Conservation (phyloP, 148 eudicot genomes). For the Chenopodium suecicum region DNA sequence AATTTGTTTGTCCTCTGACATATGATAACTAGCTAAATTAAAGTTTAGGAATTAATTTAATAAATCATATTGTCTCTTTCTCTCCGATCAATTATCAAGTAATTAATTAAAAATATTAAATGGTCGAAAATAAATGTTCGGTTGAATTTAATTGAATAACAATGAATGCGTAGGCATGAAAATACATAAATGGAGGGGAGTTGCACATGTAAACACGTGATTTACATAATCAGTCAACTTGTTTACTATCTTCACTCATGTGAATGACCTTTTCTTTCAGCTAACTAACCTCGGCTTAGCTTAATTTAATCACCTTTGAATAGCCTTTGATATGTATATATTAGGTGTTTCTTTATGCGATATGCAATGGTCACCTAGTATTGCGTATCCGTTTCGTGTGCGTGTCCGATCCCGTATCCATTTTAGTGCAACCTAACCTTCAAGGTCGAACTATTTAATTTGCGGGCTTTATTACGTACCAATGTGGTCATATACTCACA, state of each 20-base stretch:
- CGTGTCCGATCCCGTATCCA: too few relatives aligned
- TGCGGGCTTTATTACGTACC: neutral
- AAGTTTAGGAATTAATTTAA: neutral
- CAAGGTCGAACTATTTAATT: too few relatives aligned
- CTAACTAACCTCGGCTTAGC: neutral
- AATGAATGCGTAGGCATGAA: conserved; percentile 5
- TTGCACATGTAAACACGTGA: conserved; percentile 43
- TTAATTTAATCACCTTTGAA: too few relatives aligned
- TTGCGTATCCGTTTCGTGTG: too few relatives aligned
- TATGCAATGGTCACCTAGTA: too few relatives aligned
- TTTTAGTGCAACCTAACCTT: too few relatives aligned
- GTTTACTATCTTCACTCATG: conserved; percentile 17
- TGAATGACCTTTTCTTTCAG: conserved; percentile 7
- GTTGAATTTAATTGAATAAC: conserved; percentile 19
- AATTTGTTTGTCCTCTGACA: neutral
- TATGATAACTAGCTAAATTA: neutral
- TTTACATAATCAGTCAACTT: conserved; percentile 11
- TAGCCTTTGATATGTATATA: too few relatives aligned
- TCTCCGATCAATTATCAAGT: neutral
- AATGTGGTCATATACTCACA: neutral
- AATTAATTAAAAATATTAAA: neutral
- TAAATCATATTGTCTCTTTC: neutral
- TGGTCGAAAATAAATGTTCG: conserved; percentile 4
- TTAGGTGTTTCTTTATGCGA: too few relatives aligned
- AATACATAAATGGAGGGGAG: neutral